Conservation (phyloP, 805 yeast species). For the Candida pseudofarinosa region DNA sequence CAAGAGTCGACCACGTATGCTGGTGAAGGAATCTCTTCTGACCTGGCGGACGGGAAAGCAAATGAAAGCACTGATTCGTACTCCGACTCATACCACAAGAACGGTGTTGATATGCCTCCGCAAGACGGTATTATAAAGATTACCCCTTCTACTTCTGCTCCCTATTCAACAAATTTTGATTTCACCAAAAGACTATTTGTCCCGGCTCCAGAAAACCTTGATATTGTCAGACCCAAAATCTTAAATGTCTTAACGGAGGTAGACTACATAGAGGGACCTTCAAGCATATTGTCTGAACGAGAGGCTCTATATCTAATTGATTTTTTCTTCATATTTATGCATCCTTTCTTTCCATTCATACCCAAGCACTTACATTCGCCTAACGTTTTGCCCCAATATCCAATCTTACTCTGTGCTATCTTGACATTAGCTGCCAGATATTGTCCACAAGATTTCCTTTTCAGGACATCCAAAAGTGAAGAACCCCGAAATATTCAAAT, state of each 20-base stretch:
- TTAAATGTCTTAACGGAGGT: slow-evolving; percentile 50
- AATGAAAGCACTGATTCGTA: not conserved
- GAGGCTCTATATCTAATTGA: slow-evolving; percentile 58
- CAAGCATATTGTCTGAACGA: slow-evolving; percentile 53
- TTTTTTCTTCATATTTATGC: slow-evolving; percentile 71
- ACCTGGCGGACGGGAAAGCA: not conserved
- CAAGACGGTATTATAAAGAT: not conserved
- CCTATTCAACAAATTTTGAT: slow-evolving; percentile 15
- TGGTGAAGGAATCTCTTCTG: not conserved
- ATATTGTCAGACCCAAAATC: slow-evolving; percentile 44
- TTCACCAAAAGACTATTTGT: slow-evolving; percentile 27
- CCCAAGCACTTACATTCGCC: slow-evolving; percentile 71
- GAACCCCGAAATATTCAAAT: slow-evolving; percentile 53
- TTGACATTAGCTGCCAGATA: slow-evolving; percentile 78
- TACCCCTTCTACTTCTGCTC: slow-evolving; percentile 7
- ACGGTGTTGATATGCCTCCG: not conserved
- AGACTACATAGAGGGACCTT: slow-evolving; percentile 58
- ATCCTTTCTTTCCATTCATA: slow-evolving; percentile 86
- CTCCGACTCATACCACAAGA: not conserved
- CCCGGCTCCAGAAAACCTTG: slow-evolving; percentile 42
- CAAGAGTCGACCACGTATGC: not conserved
- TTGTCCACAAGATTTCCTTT: slow-evolving; percentile 49
- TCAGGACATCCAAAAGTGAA: slow-evolving; percentile 20
- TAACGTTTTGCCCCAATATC: slow-evolving; percentile 66
- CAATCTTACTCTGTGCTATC: slow-evolving; percentile 75